Evolutionary conservation across 2,329 filamentous ascomycete genomes (phyloP), one percentile per base, ranked within the genome.

Genomic region (Penicillium rolfsii): DNA sequence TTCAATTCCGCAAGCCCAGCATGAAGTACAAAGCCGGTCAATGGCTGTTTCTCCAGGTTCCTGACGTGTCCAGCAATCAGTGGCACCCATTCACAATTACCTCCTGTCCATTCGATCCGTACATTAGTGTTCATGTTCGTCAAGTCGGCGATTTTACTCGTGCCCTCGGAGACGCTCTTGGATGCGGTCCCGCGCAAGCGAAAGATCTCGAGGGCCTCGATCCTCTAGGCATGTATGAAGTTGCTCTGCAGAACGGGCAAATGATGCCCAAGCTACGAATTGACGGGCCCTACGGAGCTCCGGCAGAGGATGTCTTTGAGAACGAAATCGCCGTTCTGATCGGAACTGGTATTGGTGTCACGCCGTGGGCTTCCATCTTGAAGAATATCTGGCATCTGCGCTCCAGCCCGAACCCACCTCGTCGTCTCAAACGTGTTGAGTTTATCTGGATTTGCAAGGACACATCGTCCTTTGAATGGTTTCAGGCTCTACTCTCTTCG

Each of bases 61-160:
- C 95, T 0, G 89, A 91, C 6, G 87, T 99, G 57, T 97, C 92
- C 66, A 86, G 84, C 70, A 89, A 92, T 73, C 93, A 99, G 81
- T 99, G 95, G 95, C 95, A 99, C 79, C 95, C 95, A 1, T 99
- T 98, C 76, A 99, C 95, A 73, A 98, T 99, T 77, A 99, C 95
- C 2, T 98, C 95, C 9, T 99, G 95, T 79, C 95, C 95, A 5
- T 95, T 92, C 73, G 95, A 99, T 71, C 91, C 91, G 0, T 98
- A 98, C 73, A 87, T 98, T 67, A 97, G 92, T 41, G 86, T 99
- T 33, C 95, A 99, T 77, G 89, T 99, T 60, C 91, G 95, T 52
- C 95, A 98, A 80, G 94, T 98, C 6, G 95, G 95, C 67, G 95
- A 99, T 80, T 99, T 96, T 74, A 99, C 95, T 12, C 87, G 88